A percentile compares a stretch with the other conserved stretches of the same genome.
phyloP scores from a whole-genome alignment of 2,329 filamentous ascomycete species.

The Talaromyces sp. region DNA sequence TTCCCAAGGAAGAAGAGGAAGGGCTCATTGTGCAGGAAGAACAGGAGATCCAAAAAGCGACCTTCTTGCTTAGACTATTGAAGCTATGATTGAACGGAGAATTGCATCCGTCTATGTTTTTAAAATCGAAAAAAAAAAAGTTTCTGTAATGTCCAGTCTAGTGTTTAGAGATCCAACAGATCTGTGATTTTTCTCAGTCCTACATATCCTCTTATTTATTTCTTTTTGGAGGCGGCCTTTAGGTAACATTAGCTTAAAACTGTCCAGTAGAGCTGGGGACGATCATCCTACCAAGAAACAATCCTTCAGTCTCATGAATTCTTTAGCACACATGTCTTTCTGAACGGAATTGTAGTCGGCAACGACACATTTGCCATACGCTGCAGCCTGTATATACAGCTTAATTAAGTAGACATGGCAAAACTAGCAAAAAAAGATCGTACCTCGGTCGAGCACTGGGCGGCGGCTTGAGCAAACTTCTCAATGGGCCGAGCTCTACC shows the following conservation, averaged over 20 bases:
- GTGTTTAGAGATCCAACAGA: slow-evolving; percentile 6
- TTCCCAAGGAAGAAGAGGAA: slow-evolving; percentile 48
- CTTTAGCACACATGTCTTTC: slow-evolving; percentile 82
- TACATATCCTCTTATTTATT: slow-evolving; percentile 27
- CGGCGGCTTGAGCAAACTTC: slow-evolving; percentile 61
- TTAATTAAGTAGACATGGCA: slow-evolving; percentile 7
- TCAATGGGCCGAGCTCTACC: slow-evolving; percentile 59
- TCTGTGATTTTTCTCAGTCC: neutral
- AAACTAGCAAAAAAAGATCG: slow-evolving; percentile 11
- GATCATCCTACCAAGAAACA: slow-evolving; percentile 68
- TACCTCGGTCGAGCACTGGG: slow-evolving; percentile 64
- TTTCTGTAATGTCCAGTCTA: neutral
- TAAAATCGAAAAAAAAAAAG: neutral
- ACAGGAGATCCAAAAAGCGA: slow-evolving; percentile 79
- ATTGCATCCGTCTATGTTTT: neutral
- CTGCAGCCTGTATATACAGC: slow-evolving; percentile 56
- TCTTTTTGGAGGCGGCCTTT: slow-evolving; percentile 51
- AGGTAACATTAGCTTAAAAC: slow-evolving; percentile 10
- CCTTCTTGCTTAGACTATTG: slow-evolving; percentile 69
- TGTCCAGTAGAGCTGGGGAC: neutral
- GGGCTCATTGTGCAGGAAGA: slow-evolving; percentile 73
- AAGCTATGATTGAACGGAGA: slow-evolving; percentile 53
- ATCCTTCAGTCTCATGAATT: slow-evolving; percentile 80
- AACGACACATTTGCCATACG: slow-evolving; percentile 87
- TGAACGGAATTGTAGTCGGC: slow-evolving; percentile 84